phyloP scores from a whole-genome alignment of 441 rosid species.

The Aquilaria agallochum region DNA sequence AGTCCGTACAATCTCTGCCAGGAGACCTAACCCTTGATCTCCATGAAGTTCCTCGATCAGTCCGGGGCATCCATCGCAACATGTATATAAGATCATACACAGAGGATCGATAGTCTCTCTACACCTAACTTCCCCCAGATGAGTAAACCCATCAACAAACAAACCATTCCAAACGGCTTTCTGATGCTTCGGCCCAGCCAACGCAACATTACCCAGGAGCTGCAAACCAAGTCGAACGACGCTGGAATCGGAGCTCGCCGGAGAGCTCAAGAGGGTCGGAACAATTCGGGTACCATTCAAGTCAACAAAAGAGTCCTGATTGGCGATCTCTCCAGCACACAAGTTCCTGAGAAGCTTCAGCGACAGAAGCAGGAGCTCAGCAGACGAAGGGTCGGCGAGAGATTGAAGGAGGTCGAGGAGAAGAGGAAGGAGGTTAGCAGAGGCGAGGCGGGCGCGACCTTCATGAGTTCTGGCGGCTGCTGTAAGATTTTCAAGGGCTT shows the following conservation, averaged over 20 bases:
- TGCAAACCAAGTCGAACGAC: conserved; percentile 52
- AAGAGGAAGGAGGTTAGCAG: conserved; percentile 35
- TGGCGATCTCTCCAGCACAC: conserved; percentile 65
- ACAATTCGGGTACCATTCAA: conserved; percentile 36
- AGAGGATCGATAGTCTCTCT: conserved; percentile 59
- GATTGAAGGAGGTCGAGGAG: conserved; percentile 41
- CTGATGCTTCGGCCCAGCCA: conserved; percentile 68
- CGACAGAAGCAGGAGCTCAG: conserved; percentile 33
- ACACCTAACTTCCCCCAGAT: conserved; percentile 39
- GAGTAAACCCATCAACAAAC: conserved; percentile 45
- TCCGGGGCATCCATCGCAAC: conserved; percentile 49
- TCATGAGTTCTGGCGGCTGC: conserved; percentile 34
- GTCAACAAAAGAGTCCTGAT: conserved; percentile 54
- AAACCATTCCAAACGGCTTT: conserved; percentile 47
- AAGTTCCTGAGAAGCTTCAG: conserved; percentile 67
- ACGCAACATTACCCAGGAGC: conserved; percentile 59
- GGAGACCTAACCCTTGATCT: conserved; percentile 38
- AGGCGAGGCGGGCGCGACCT: conserved; percentile 64
- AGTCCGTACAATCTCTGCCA: conserved; percentile 46
- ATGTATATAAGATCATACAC: conserved; percentile 64
- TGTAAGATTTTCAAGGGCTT: conserved; percentile 44
- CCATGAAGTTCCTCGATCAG: conserved; percentile 37
- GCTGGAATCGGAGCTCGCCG: conserved; percentile 27
- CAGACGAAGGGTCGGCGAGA: conserved; percentile 24
- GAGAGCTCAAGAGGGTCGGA: conserved; percentile 26